Base-by-base conservation (phyloP, 2,329 filamentous ascomycete species). In the Monilinia fructicola region DNA sequence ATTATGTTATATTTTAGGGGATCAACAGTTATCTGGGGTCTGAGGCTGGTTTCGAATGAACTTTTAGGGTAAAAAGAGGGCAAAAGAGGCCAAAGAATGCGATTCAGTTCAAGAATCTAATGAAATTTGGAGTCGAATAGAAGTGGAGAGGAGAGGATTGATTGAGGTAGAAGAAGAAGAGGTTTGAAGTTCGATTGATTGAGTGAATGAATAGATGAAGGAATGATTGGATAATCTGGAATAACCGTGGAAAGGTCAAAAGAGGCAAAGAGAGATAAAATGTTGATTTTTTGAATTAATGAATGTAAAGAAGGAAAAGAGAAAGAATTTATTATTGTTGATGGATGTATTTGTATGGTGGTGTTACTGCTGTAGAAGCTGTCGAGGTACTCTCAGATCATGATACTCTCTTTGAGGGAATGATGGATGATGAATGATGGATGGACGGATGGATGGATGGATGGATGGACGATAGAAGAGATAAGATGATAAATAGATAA, bases 41-140 rank as follows among this genome's bases (percentile, higher is more conserved):
- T 38, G 44, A 65, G 55, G 42, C 23, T 42, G 42, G 35, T 50
- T 48, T 48, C 53, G n/a, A 65, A 60, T n/a, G 63, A 59, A 23
- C 31, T 31, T n/a, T 23, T 48, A 16, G 35, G 26, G 18, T 18
- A 11, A 46, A 46, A 21, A 6, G 44, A n/a, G 18, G 12, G 26
- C 21, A 42, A 60, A 35, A 40, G 38, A 56, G 56, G 21, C 35
- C 21, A 46, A 31, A 23, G 26, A 44, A 55, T 35, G 9, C 18
- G 44, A 40, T 42, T 11, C 31, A 40, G 10, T 56, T 16, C 23
- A 23, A 31, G 31, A 11, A 42, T 31, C 18, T 44, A 6, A 54
- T 55, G 16, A 12, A 26, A 44, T 5, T n/a, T 42, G 9, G n/a
- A 42, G 6, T 40, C 23, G 61, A 46, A n/a, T 42, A 28, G 50